phyloP scores from a whole-genome alignment of 78 protist species.

The Dictyostelium intermedium region DNA sequence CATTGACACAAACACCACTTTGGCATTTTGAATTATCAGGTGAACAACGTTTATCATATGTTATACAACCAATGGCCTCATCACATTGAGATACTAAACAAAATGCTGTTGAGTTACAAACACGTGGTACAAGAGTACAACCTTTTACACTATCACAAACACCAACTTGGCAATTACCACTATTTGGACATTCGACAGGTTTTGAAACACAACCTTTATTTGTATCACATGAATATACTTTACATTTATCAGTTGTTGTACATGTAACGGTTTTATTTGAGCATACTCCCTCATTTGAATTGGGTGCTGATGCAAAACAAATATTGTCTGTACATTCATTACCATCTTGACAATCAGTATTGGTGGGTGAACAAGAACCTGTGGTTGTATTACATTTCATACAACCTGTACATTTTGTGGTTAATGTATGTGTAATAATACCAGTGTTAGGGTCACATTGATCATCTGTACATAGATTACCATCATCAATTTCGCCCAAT shows the following conservation, averaged over 20 bases:
- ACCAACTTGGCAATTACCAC: constrained; percentile 4
- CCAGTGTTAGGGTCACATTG: background rate
- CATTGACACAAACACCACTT: constrained; percentile 23
- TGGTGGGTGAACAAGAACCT: background rate
- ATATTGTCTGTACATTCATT: background rate
- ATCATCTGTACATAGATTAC: constrained; percentile 4
- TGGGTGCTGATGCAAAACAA: background rate
- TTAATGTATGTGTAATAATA: background rate
- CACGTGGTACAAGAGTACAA: background rate
- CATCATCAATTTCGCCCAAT: background rate
- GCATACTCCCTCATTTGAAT: background rate
- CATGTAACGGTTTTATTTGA: background rate
- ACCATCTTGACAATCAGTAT: background rate
- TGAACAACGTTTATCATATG: background rate
- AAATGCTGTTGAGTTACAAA: constrained; percentile 2
- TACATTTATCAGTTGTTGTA: background rate
- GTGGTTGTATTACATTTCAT: background rate
- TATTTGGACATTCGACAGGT: background rate
- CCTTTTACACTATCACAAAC: constrained; percentile 2
- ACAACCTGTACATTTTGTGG: background rate
- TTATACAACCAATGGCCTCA: constrained; percentile 27
- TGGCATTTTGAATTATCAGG: constrained; percentile 21
- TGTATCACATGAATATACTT: background rate
- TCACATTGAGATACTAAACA: constrained; percentile 4
- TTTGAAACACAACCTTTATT: constrained; percentile 8